Percentiles rank a stretch among this genome's conserved stretches.
These are phyloP conservation scores for Fonsecaea pedrosoi DNA, from an alignment of 2,329 filamentous ascomycete species.

Conservation along the genomic window DNA sequence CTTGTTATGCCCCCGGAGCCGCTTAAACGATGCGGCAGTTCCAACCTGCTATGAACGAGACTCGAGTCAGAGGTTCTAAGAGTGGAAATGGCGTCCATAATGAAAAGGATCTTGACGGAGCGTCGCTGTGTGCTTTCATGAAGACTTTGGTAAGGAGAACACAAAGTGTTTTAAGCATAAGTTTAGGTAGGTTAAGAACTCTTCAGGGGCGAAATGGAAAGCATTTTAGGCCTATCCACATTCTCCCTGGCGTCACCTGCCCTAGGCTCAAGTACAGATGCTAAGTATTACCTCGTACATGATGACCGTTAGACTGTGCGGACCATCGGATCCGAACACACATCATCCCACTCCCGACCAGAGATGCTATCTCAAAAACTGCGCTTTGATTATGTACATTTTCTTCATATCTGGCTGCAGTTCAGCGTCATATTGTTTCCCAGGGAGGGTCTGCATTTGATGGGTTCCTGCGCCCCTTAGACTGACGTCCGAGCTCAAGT, in stretches of 20 bases:
- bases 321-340: too few species aligned
- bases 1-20: neutral
- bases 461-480: conserved; percentile 46
- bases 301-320: too few species aligned
- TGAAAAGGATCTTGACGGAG: neutral
- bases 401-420: conserved; percentile 38
- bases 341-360: neutral
- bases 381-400: conserved; percentile 19
- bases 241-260: too few species aligned
- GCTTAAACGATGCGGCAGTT: neutral
- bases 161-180: too few species aligned
- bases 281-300: too few species aligned
- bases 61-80: neutral
- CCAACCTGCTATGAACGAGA: neutral
- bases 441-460: conserved; percentile 45
- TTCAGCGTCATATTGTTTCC: conserved; percentile 51
- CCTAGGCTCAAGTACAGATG: too few species aligned
- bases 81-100: neutral
- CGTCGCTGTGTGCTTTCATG: neutral
- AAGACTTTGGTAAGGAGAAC: neutral
- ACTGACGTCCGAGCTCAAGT: conserved; percentile 46
- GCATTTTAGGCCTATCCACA: too few species aligned
- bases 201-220: too few species aligned
- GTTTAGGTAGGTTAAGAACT: too few species aligned
- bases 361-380: neutral